phyloP scores from a whole-genome alignment of 2,329 filamentous ascomycete species.

The Botrytis squamosa region DNA sequence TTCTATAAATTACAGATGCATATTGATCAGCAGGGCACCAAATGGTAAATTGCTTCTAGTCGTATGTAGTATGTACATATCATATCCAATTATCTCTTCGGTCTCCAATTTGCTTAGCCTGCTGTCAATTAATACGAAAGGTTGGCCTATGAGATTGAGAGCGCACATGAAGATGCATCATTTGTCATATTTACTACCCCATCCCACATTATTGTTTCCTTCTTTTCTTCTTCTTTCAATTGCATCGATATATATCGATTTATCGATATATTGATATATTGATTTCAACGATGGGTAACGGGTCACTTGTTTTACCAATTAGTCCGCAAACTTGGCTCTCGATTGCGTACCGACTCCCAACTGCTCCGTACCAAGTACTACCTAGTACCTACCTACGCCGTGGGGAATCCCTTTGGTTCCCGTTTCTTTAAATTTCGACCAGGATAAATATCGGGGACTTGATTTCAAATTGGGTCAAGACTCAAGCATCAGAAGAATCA shows the following conservation, averaged over 20 bases:
- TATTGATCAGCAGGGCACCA: constrained; percentile 17
- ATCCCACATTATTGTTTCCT: not conserved
- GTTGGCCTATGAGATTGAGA: constrained; percentile 7
- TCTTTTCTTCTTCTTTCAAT: not conserved
- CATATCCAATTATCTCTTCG: not conserved
- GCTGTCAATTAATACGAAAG: not conserved
- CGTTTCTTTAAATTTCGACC: not conserved
- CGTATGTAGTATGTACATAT: not conserved
- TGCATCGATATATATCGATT: not conserved
- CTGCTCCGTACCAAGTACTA: not conserved
- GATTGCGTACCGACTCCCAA: not conserved
- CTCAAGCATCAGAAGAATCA: not conserved
- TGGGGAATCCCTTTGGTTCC: constrained; percentile 4
- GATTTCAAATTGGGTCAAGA: not conserved
- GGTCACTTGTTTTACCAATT: not conserved
- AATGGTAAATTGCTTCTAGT: not conserved
- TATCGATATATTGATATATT: not conserved
- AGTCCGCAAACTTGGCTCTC: not conserved
- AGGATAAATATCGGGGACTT: not conserved
- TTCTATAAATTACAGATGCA: constrained; percentile 15
- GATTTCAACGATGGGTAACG: not conserved
- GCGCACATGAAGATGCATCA: not conserved
- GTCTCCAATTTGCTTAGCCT: not conserved
- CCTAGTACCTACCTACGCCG: not conserved
- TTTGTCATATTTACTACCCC: not conserved